Evolutionary conservation across 2,329 filamentous ascomycete species (phyloP).

Genomic region (Claviceps maximensis): DNA sequence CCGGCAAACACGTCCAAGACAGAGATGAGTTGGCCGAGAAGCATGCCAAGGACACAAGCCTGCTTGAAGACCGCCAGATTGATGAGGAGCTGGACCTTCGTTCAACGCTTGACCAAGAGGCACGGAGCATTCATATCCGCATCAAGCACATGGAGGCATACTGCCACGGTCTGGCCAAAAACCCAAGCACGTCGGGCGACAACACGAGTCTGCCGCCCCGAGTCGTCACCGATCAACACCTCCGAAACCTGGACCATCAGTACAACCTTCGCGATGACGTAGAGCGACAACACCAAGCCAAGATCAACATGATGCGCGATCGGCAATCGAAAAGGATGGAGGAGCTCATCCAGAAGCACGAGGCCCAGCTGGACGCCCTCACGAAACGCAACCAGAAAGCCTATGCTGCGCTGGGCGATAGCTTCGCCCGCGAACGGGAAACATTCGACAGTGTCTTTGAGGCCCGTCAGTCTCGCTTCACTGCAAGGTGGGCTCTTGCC

Average conservation of each 20-base stretch:
- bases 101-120: conserved; percentile 39
- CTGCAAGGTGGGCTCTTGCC: conserved; percentile 37
- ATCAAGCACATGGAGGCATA: conserved; percentile 56
- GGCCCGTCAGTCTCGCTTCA: conserved; percentile 30
- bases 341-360: conserved; percentile 41
- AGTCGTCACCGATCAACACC: conserved; percentile 44
- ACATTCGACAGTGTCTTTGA: conserved; percentile 30
- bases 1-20: conserved; percentile 33
- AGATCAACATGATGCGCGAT: conserved; percentile 53
- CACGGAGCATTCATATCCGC: conserved; percentile 41
- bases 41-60: conserved; percentile 37
- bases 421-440: conserved; percentile 37
- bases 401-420: conserved; percentile 32
- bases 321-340: conserved; percentile 49
- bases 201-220: conserved; percentile 35
- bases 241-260: conserved; percentile 46
- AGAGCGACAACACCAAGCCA: conserved; percentile 43
- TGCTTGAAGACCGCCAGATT: conserved; percentile 50
- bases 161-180: conserved; percentile 39
- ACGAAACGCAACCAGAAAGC: conserved; percentile 32
- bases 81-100: conserved; percentile 48
- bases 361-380: conserved; percentile 35
- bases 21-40: conserved; percentile 40
- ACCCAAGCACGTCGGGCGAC: conserved; percentile 14
- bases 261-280: conserved; percentile 47